Conservation (phyloP, 306 rosid species). For the Lablab purpureus region DNA sequence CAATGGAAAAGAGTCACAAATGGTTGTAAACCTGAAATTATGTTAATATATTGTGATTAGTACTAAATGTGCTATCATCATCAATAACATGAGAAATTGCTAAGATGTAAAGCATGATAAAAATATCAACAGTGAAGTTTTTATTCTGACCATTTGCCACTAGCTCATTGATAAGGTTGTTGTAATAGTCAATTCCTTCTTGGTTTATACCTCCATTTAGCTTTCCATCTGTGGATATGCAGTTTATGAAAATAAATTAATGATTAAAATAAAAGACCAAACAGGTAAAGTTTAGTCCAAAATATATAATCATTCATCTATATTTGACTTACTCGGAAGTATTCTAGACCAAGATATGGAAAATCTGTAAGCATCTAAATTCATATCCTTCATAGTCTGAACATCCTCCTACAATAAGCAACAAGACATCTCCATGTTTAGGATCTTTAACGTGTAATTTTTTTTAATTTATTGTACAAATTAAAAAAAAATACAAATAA, state of each 20-base stretch:
- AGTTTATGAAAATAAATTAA: background rate
- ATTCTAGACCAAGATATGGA: conserved; percentile 80
- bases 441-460: no score
- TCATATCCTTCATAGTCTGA: conserved; percentile 63
- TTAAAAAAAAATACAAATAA: no score
- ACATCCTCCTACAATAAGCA: conserved; percentile 61
- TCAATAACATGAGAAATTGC: background rate
- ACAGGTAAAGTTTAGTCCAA: background rate
- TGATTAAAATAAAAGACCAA: background rate
- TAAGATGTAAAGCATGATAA: background rate
- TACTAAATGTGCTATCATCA: background rate
- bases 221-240: conserved; percentile 51
- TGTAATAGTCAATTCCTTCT: conserved; percentile 64
- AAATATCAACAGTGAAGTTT: background rate
- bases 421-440: background rate
- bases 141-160: conserved; percentile 50
- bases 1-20: conserved; percentile 69
- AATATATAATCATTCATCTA: background rate
- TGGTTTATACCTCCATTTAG: conserved; percentile 63
- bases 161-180: conserved; percentile 64
- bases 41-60: background rate
- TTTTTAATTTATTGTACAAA: no score
- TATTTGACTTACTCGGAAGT: conserved; percentile 59
- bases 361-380: conserved; percentile 68
- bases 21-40: conserved; percentile 54